phyloP scores from a whole-genome alignment of 2,329 filamentous ascomycete species.

The Nigrospora oryzae region DNA sequence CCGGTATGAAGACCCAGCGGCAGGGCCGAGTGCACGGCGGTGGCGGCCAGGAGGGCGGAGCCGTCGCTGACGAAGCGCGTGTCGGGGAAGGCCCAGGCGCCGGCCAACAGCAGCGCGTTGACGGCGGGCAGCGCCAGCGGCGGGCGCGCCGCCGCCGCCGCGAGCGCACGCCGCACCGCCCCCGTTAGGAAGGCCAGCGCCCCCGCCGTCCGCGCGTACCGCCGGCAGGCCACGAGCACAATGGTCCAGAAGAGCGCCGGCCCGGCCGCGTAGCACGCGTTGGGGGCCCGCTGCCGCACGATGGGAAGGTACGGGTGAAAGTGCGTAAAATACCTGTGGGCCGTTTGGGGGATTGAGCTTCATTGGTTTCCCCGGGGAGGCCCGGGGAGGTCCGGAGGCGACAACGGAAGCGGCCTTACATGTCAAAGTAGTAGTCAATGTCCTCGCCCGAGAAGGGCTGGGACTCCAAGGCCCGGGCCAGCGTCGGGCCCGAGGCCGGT shows the following conservation, averaged over 20 bases:
- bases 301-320: conserved; percentile 46
- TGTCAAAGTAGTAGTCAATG: conserved; percentile 47
- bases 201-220: conserved; percentile 33
- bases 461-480: conserved; percentile 35
- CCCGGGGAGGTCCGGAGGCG: not conserved
- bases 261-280: conserved; percentile 38
- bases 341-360: not conserved
- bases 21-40: conserved; percentile 38
- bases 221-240: conserved; percentile 39
- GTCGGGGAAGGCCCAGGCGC: conserved; percentile 41
- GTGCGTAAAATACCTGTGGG: conserved; percentile 37
- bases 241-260: conserved; percentile 47
- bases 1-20: conserved; percentile 44
- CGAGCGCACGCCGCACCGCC: conserved; percentile 36
- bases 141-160: conserved; percentile 30
- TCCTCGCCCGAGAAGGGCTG: conserved; percentile 42
- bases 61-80: conserved; percentile 44
- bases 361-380: too few species aligned
- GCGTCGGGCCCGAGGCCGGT: conserved; percentile 7
- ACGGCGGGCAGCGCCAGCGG: conserved; percentile 38
- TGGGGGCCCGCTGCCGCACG: conserved; percentile 38
- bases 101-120: conserved; percentile 42
- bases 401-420: conserved; percentile 20
- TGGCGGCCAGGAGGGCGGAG: conserved; percentile 35
- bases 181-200: conserved; percentile 36